Percentiles rank a stretch among this genome's conserved stretches.
Evolutionary conservation across 2,329 filamentous ascomycete genomes (phyloP).

Genomic region (Zasmidium cellare): DNA sequence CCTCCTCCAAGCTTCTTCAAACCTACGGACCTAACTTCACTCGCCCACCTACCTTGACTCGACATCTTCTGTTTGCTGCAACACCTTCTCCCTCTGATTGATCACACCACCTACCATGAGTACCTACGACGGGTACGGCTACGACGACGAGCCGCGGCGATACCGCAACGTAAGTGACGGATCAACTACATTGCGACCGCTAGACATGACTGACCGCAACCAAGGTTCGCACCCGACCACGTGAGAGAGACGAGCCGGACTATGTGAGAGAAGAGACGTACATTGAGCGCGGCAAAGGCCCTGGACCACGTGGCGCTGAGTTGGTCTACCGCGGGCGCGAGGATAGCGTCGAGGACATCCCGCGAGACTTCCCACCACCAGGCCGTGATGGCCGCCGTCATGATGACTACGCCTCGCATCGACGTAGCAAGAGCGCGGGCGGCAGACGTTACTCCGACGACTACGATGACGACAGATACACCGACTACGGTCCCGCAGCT

Average conservation of each 20-base stretch:
- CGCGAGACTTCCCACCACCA: slow-evolving; percentile 79
- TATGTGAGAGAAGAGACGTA: slow-evolving; percentile 52
- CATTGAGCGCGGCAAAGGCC: slow-evolving; percentile 47
- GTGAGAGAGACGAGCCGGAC: slow-evolving; percentile 52
- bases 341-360: slow-evolving; percentile 82
- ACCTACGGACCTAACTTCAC: slow-evolving; percentile 11
- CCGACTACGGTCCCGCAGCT: slow-evolving; percentile 45
- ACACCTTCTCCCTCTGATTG: slow-evolving; percentile 7
- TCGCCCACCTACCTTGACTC: slow-evolving; percentile 2
- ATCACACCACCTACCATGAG: slow-evolving; percentile 41
- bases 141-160: slow-evolving; percentile 49
- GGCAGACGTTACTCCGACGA: slow-evolving; percentile 40
- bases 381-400: slow-evolving; percentile 34
- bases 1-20: background rate
- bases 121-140: slow-evolving; percentile 51
- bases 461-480: slow-evolving; percentile 62
- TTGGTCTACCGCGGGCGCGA: slow-evolving; percentile 61
- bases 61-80: slow-evolving; percentile 9
- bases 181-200: background rate
- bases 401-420: slow-evolving; percentile 48
- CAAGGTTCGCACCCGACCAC: slow-evolving; percentile 40
- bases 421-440: slow-evolving; percentile 66
- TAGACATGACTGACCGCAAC: slow-evolving; percentile 16
- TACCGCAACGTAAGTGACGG: slow-evolving; percentile 35
- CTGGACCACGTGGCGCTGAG: slow-evolving; percentile 41